Base-by-base conservation (phyloP, 2,329 filamentous ascomycete genomes). In the Epichloe sp. region DNA sequence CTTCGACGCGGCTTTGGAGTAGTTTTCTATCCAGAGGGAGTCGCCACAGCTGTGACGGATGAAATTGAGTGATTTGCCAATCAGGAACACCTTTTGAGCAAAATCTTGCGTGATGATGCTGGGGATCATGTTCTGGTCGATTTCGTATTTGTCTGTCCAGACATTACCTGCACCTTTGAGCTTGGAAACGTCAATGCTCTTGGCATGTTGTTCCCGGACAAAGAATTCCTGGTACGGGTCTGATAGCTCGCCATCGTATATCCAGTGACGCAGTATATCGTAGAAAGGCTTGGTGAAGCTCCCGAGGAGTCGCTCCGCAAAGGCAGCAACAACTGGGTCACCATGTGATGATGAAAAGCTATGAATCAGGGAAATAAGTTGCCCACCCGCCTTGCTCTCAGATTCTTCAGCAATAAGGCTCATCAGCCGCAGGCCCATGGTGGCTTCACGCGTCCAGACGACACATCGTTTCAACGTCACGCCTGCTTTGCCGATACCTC, bases 11-110 rank as follows among this genome's bases (percentile, higher is more conserved):
- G 83, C 85, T 63, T 94, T 95, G 31, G 90, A 95, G 68, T 98
- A 97, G 35, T 83, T 83, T 62, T 96, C 90, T 2, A 98, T 93
- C 93, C 93, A 98, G 35, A 84, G 81, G 23, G 23, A 88, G 65
- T 98, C 94, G 8, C 85, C 85, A 64, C 93, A 98, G 58, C 89
- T 91, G 67, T 96, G 90, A 23, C 93, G 84, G 64, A 98, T 96
- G 68, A 98, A 98, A 67, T 98, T 98, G 50, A 98, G 77, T 4
- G 90, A 95, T 67, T 98, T 98, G 52, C 93, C 93, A 59, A 98
- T 98, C 7, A 98, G 72, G 60, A 97, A 97, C 5, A 98, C 88
- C 63, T 96, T 96, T 58, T 93, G 88, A 0, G 93, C 89, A 68
- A 98, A 96, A 54, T 95, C 90, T 44, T 85, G 78, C 0, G 88